Evolutionary conservation across 2,329 filamentous ascomycete genomes (phyloP).

Genomic region (Ascochyta viciae-villosae): DNA sequence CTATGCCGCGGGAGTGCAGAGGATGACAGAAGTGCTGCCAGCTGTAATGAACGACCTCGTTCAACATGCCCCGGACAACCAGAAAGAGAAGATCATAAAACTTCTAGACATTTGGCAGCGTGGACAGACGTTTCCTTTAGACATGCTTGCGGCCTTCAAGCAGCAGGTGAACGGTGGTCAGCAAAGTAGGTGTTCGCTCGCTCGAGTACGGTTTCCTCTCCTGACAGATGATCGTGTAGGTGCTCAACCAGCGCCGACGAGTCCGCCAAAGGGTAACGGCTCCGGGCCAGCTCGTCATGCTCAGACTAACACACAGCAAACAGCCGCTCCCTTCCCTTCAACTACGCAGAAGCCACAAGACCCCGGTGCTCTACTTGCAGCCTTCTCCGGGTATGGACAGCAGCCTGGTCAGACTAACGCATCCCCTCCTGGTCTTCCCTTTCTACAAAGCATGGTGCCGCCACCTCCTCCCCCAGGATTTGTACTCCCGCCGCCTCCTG

Average conservation of each 20-base stretch:
- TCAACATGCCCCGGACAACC: slow-evolving; percentile 84
- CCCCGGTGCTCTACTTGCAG: slow-evolving; percentile 42
- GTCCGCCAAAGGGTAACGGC: slow-evolving; percentile 36
- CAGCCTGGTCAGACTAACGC: slow-evolving; percentile 40
- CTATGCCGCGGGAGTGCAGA: slow-evolving; percentile 92
- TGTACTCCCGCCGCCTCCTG: slow-evolving; percentile 38
- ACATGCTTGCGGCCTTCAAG: slow-evolving; percentile 84
- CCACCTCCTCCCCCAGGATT: slow-evolving; percentile 44
- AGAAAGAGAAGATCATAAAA: slow-evolving; percentile 97
- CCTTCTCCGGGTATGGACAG: slow-evolving; percentile 42
- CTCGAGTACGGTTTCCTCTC: neutral
- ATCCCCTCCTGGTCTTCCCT: slow-evolving; percentile 36
- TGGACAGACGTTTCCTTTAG: slow-evolving; percentile 83
- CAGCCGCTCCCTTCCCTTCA: slow-evolving; percentile 25
- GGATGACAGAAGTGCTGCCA: slow-evolving; percentile 94
- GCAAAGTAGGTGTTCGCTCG: slow-evolving; percentile 65
- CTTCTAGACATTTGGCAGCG: slow-evolving; percentile 98
- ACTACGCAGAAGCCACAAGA: slow-evolving; percentile 32
- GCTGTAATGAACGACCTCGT: slow-evolving; percentile 95
- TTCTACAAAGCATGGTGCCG: slow-evolving; percentile 38
- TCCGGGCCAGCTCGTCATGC: slow-evolving; percentile 24
- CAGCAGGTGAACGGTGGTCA: slow-evolving; percentile 72
- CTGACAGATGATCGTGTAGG: slow-evolving; percentile 24
- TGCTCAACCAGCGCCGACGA: slow-evolving; percentile 35
- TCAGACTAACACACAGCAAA: slow-evolving; percentile 40